A percentile compares a stretch with the other conserved stretches of the same genome.
Conservation (phyloP, 2,329 filamentous ascomycete species). For the Sporothrix euskadiensis region DNA sequence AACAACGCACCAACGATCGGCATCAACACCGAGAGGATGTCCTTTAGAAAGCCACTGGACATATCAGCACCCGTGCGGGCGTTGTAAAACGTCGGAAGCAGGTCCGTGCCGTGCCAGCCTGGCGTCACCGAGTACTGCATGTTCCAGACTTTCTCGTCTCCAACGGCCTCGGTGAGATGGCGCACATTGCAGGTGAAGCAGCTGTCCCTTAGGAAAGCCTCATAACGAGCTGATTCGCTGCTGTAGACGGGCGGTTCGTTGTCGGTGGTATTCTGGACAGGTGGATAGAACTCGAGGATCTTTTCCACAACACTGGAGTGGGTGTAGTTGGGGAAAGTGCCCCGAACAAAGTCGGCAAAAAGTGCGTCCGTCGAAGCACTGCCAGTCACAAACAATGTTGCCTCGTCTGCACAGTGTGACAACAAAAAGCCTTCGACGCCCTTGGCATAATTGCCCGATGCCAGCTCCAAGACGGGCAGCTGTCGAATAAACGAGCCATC, state of each 20-base stretch:
- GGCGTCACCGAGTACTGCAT: slow-evolving; percentile 47
- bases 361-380: slow-evolving; percentile 38
- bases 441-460: slow-evolving; percentile 37
- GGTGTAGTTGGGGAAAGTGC: slow-evolving; percentile 41
- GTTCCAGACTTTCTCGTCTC: slow-evolving; percentile 41
- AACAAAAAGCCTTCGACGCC: slow-evolving; percentile 37
- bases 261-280: slow-evolving; percentile 22
- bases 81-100: slow-evolving; percentile 46
- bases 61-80: slow-evolving; percentile 35
- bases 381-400: slow-evolving; percentile 38
- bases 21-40: slow-evolving; percentile 36
- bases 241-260: slow-evolving; percentile 26
- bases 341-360: slow-evolving; percentile 39
- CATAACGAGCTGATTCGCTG: slow-evolving; percentile 37
- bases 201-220: slow-evolving; percentile 40
- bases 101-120: slow-evolving; percentile 45
- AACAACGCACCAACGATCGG: slow-evolving; percentile 40
- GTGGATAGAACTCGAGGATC: slow-evolving; percentile 39
- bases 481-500: slow-evolving; percentile 41
- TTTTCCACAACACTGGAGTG: slow-evolving; percentile 35
- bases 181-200: slow-evolving; percentile 44
- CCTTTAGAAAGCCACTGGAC: slow-evolving; percentile 34
- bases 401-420: slow-evolving; percentile 39
- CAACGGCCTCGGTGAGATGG: slow-evolving; percentile 43
- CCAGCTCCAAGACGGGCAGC: slow-evolving; percentile 39